These are phyloP conservation scores for Sonneratia alba DNA, from an alignment of 345 rosid genomes.

Conservation along the genomic window DNA sequence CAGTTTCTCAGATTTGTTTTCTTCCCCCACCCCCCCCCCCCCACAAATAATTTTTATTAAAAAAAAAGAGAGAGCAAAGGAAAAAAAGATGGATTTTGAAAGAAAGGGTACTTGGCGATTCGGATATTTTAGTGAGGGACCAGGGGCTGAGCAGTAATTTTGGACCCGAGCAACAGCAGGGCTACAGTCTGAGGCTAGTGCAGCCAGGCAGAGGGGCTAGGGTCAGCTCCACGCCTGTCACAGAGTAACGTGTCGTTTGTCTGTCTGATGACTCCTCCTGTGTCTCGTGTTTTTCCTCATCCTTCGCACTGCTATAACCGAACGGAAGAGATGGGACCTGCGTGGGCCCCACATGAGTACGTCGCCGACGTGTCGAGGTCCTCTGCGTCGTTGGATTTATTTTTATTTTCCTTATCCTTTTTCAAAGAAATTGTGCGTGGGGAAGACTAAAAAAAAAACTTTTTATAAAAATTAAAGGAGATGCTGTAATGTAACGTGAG, in stretches of 20 bases:
- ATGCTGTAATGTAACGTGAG: conserved; percentile 10
- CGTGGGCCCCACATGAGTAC: not conserved
- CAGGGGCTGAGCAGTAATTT: not conserved
- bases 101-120: too few species aligned
- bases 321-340: not conserved
- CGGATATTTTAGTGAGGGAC: not conserved
- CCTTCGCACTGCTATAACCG: not conserved
- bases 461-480: not conserved
- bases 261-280: not conserved
- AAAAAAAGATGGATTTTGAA: not conserved
- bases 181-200: not conserved
- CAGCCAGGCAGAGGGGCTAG: not conserved
- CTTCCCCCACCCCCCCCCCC: too few species aligned
- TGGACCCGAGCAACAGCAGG: not conserved
- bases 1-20: not conserved
- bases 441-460: not conserved
- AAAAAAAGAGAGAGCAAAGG: not conserved
- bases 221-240: not conserved
- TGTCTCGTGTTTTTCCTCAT: not conserved
- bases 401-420: not conserved
- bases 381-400: not conserved
- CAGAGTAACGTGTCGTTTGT: not conserved
- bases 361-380: conserved; percentile 13
- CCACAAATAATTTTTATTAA: too few species aligned
- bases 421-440: not conserved